phyloP scores from a whole-genome alignment of 2,329 filamentous ascomycete species.

The Triangularia setosa region DNA sequence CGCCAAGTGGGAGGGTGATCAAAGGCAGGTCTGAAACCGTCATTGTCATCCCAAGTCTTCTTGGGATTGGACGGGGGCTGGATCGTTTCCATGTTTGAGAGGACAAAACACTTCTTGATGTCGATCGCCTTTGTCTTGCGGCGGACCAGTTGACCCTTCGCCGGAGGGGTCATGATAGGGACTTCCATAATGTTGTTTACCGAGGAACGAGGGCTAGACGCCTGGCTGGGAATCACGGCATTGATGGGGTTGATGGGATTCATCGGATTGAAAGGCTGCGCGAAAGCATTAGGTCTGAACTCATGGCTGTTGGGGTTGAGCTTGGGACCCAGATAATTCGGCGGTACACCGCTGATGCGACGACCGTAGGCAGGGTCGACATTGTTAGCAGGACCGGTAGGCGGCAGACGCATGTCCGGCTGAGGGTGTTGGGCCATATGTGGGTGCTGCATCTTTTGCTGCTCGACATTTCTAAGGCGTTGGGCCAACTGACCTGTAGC shows the following conservation, averaged over 20 bases:
- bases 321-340: constrained; percentile 45
- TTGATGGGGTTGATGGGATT: not conserved
- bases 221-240: constrained; percentile 50
- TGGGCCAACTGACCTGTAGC: constrained; percentile 46
- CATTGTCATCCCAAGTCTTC: constrained; percentile 68
- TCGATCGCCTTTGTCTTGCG: constrained; percentile 71
- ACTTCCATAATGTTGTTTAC: constrained; percentile 46
- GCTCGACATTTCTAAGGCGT: constrained; percentile 50
- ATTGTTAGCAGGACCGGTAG: constrained; percentile 65
- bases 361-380: constrained; percentile 51
- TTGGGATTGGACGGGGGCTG: constrained; percentile 48
- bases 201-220: constrained; percentile 67
- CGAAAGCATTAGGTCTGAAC: constrained; percentile 81
- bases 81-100: constrained; percentile 52
- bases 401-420: constrained; percentile 56
- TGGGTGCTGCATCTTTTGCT: constrained; percentile 44
- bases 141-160: constrained; percentile 51
- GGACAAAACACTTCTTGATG: constrained; percentile 61
- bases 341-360: constrained; percentile 47
- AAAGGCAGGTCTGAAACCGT: constrained; percentile 79
- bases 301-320: constrained; percentile 67
- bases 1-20: constrained; percentile 85
- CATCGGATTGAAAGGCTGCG: constrained; percentile 74
- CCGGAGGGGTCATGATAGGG: constrained; percentile 34
- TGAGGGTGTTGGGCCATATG: constrained; percentile 29